Base-by-base conservation (phyloP, 768 basidiomycete species). In the Podaxis sp. region DNA sequence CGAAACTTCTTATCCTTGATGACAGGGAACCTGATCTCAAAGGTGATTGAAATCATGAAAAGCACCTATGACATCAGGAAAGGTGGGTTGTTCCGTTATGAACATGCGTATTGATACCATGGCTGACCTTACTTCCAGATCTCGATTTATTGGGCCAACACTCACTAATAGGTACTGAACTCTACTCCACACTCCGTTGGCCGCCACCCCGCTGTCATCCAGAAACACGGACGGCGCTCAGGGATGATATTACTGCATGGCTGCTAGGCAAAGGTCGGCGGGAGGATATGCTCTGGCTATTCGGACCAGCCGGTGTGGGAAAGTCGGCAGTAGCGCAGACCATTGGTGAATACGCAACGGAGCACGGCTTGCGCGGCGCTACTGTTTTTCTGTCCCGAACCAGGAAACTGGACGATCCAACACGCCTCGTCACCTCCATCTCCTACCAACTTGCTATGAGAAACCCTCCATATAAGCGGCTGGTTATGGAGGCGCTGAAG, bases 121-220 rank as follows among this genome's bases (percentile, higher is more conserved):
- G 28, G 3, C 28, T 30, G 28, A 30, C 28, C 28, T 7, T 30
- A 30, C 28, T 30, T 30, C 28, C 28, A 30, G 28, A 30, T 30
- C 28, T 30, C 28, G 28, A 30, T 30, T 30, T 30, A 30, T 7
- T 30, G 28, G 28, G 28, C 6, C 28, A 6, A 30, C 28, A 30
- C 28, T 30, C 28, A 30, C 28, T 30, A 30, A 3, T 30, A 30
- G 28, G 28, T 30, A 30, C 28, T 30, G 28, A 41, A n/a, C 40
- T 12, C 40, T 41, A 13, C 68, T 71, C 64, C 67, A 66, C 53
- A 68, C 66, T 2, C 50, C 52, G 44, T 64, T 60, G 6, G n/a
- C 58, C n/a, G 64, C 66, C 58, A 64, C 68, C 53, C 6, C 13
- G 17, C 8, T 54, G 53, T 22, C 22, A 13, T 11, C 30, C 30